A percentile compares a stretch with the other conserved stretches of the same genome.
Evolutionary conservation across 2,329 filamentous ascomycete species (phyloP).

Genomic region (Phialophora tarda): DNA sequence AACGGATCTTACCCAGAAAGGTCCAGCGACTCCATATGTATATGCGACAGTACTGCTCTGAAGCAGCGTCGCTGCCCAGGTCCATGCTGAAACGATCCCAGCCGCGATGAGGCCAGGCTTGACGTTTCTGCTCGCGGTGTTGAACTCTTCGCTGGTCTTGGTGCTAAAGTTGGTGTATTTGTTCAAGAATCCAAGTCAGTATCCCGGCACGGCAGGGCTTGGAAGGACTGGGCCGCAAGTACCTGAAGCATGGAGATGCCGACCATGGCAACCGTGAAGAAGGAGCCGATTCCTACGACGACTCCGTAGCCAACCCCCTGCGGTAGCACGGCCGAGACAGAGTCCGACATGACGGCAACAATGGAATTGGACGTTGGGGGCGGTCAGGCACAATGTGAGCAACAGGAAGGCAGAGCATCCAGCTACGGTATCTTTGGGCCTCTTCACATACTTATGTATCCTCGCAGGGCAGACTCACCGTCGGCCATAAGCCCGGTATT

Average conservation of each 20-base stretch:
- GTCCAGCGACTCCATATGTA: constrained; percentile 71
- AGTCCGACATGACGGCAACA: constrained; percentile 27
- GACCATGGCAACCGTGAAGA: constrained; percentile 53
- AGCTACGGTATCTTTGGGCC: neutral
- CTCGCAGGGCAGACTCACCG: neutral
- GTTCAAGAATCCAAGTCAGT: constrained; percentile 16
- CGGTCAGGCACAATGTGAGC: neutral
- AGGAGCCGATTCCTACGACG: constrained; percentile 57
- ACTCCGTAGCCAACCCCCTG: constrained; percentile 56
- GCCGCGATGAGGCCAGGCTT: constrained; percentile 87
- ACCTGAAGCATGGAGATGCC: constrained; percentile 48
- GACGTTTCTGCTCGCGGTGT: constrained; percentile 81
- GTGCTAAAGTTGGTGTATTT: constrained; percentile 54
- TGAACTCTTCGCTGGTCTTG: constrained; percentile 92
- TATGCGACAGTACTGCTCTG: constrained; percentile 82
- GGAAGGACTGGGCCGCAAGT: constrained; percentile 31
- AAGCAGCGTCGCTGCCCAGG: constrained; percentile 61
- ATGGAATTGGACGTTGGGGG: neutral
- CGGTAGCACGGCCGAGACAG: constrained; percentile 25
- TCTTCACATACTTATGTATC: constrained; percentile 17
- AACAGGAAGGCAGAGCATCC: neutral
- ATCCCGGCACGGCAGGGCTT: neutral
- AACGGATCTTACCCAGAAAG: constrained; percentile 57
- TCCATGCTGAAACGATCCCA: constrained; percentile 82
- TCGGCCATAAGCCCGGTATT: constrained; percentile 15